Evolutionary conservation across 306 rosid genomes (phyloP).

Genomic region (Trichosanthes truncata): DNA sequence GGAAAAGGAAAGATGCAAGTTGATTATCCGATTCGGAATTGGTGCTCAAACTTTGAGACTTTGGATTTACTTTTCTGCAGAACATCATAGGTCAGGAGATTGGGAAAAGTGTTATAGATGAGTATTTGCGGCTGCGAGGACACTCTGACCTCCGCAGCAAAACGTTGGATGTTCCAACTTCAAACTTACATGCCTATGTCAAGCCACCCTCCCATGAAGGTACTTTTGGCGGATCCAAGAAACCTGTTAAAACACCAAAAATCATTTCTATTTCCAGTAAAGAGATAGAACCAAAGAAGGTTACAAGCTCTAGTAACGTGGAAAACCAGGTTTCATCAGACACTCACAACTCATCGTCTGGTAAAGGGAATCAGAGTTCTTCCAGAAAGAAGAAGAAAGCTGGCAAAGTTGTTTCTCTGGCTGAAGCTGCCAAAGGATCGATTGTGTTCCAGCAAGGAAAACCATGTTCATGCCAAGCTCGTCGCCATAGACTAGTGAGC

Average conservation of each 20-base stretch:
- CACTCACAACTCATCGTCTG: slow-evolving; percentile 26
- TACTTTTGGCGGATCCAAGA: slow-evolving; percentile 45
- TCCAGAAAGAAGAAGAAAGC: slow-evolving; percentile 79
- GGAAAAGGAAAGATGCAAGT: background rate
- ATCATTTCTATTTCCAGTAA: slow-evolving; percentile 17
- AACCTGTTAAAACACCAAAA: slow-evolving; percentile 45
- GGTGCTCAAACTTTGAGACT: background rate
- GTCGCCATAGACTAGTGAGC: slow-evolving; percentile 59
- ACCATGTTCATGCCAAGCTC: slow-evolving; percentile 88
- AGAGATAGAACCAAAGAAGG: slow-evolving; percentile 34
- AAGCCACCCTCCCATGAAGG: slow-evolving; percentile 60
- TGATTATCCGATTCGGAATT: background rate
- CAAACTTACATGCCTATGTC: slow-evolving; percentile 68
- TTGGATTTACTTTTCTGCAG: slow-evolving; percentile 31
- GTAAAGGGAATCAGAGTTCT: slow-evolving; percentile 51
- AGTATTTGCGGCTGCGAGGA: slow-evolving; percentile 58
- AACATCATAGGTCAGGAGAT: slow-evolving; percentile 78
- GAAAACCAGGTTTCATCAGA: slow-evolving; percentile 27
- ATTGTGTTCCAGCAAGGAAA: slow-evolving; percentile 86
- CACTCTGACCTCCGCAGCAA: slow-evolving; percentile 27
- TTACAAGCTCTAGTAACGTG: slow-evolving; percentile 17
- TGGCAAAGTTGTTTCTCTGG: slow-evolving; percentile 66
- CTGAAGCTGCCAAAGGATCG: slow-evolving; percentile 88
- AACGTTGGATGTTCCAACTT: slow-evolving; percentile 27
- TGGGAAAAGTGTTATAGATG: slow-evolving; percentile 72